Evolutionary conservation across 73 alveolate species (phyloP).

Genomic region (Paramecium sonneborni): DNA sequence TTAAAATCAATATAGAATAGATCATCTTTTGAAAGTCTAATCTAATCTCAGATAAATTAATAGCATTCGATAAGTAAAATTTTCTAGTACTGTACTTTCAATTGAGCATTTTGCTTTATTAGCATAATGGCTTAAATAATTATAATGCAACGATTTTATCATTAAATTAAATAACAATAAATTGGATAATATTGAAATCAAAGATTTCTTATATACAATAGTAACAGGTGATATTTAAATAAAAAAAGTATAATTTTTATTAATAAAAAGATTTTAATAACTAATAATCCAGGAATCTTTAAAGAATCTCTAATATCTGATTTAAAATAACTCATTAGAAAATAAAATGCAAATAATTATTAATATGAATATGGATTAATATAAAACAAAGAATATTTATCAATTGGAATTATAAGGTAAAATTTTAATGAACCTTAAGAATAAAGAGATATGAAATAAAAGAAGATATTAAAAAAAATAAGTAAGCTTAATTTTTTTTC

Average conservation of each 20-base stretch:
- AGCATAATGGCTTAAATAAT: not conserved
- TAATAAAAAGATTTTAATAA: not conserved
- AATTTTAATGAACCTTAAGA: not conserved
- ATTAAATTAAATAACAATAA: not conserved
- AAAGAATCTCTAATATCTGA: not conserved
- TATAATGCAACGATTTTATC: not conserved
- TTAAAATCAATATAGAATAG: not conserved
- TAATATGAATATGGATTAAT: not conserved
- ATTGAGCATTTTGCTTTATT: not conserved
- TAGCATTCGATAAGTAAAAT: not conserved
- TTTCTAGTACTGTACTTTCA: not conserved
- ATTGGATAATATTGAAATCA: not conserved
- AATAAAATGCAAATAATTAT: not conserved
- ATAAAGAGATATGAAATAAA: not conserved
- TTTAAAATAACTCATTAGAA: not conserved
- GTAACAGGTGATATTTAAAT: not conserved
- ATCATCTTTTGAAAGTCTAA: not conserved
- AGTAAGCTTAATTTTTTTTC: not conserved
- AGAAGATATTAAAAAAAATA: not conserved
- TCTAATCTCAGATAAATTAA: not conserved
- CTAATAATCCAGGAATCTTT: slow-evolving; percentile 15
- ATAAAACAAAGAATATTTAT: not conserved
- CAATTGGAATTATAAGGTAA: not conserved
- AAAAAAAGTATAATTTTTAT: not conserved
- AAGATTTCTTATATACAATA: not conserved